Percentiles rank a stretch among this genome's conserved stretches.
phyloP scores from a whole-genome alignment of 1,284 basidiomycete species.

The Sanghuangporus baumii region DNA sequence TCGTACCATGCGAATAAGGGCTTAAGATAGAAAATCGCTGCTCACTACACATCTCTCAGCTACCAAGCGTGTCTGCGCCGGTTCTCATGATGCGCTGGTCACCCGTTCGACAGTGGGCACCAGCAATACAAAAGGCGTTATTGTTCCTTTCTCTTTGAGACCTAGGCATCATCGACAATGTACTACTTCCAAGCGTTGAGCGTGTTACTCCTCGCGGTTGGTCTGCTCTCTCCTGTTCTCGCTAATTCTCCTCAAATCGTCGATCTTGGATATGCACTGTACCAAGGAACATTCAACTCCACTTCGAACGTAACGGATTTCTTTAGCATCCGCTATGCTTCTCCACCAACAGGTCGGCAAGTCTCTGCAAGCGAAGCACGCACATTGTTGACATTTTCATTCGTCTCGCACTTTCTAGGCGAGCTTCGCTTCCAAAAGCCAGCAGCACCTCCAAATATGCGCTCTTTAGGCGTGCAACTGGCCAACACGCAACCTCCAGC shows the following conservation, averaged over 20 bases:
- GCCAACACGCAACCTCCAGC: constrained; percentile 11
- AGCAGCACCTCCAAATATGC: constrained; percentile 7
- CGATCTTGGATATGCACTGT: constrained; percentile 36
- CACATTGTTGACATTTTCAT: neutral
- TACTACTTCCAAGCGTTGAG: neutral
- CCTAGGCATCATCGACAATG: neutral
- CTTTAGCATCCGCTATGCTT: constrained; percentile 38
- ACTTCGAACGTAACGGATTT: constrained; percentile 31
- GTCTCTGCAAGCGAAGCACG: neutral
- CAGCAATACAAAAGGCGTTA: neutral
- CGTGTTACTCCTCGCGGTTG: neutral
- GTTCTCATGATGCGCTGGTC: neutral
- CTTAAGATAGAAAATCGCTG: neutral
- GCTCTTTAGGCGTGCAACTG: neutral
- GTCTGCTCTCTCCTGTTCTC: neutral
- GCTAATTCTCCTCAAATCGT: constrained; percentile 23
- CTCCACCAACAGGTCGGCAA: constrained; percentile 31
- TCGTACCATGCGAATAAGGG: neutral
- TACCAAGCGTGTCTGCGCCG: neutral
- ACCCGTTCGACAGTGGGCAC: neutral
- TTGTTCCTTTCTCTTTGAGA: neutral
- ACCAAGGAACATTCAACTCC: constrained; percentile 30
- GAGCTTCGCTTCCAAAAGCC: constrained; percentile 16
- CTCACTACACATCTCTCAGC: neutral
- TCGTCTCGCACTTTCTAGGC: constrained; percentile 3